phyloP scores from a whole-genome alignment of 352 stramenopile species.

The Salisapilia sapeloensis region DNA sequence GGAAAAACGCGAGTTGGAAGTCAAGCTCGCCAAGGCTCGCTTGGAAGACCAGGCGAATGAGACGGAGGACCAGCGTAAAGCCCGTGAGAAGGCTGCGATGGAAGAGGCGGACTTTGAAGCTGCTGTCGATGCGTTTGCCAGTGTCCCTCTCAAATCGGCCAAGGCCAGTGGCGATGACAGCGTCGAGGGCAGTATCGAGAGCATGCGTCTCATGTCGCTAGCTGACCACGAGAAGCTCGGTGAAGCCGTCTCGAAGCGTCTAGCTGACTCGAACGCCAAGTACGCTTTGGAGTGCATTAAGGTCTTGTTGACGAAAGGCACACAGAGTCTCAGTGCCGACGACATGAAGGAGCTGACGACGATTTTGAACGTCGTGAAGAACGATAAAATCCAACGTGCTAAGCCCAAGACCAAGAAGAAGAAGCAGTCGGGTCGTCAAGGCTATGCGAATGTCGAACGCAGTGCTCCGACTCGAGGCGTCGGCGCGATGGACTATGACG shows the following conservation, averaged over 20 bases:
- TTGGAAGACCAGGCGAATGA: conserved; percentile 52
- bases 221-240: conserved; percentile 61
- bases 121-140: conserved; percentile 55
- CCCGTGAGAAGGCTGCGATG: conserved; percentile 36
- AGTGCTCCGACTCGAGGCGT: too few species aligned
- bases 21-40: conserved; percentile 54
- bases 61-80: conserved; percentile 36
- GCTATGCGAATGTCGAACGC: conserved; percentile 68
- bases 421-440: conserved; percentile 59
- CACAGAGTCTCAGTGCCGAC: conserved; percentile 47
- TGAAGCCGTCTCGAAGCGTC: conserved; percentile 31
- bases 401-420: conserved; percentile 81
- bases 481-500: conserved; percentile 17
- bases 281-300: conserved; percentile 69
- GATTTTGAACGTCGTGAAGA: conserved; percentile 79
- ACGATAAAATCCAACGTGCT: conserved; percentile 66
- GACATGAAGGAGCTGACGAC: conserved; percentile 80
- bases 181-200: conserved; percentile 22
- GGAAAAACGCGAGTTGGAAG: conserved; percentile 63
- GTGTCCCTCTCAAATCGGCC: conserved; percentile 12
- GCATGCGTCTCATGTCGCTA: conserved; percentile 48
- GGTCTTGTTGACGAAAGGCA: conserved; percentile 33
- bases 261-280: conserved; percentile 49
- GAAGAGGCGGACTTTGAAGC: conserved; percentile 64
- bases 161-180: conserved; percentile 15